Conservation (phyloP, 805 yeast genomes). For the Hanseniaspora lindneri region DNA sequence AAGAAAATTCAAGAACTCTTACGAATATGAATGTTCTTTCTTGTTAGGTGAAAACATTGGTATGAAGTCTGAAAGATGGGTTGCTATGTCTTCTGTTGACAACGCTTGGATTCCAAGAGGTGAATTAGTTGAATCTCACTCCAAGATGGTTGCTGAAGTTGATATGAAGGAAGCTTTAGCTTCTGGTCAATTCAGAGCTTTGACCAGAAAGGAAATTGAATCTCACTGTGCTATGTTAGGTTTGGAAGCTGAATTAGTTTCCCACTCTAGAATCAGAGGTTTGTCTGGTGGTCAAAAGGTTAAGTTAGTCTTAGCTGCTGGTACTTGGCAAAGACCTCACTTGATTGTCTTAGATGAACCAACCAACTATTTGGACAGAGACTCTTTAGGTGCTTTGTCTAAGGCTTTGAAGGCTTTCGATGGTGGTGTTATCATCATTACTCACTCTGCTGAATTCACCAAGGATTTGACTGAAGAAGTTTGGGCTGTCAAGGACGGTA, state of each 20-base stretch:
- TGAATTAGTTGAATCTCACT: conserved; percentile 91
- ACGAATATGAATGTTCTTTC: conserved; percentile 99
- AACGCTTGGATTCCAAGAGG: conserved; percentile 99
- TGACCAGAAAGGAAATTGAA: conserved; percentile 99
- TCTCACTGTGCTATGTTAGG: conserved; percentile 97
- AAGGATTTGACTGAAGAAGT: conserved; percentile 99
- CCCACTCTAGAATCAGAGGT: conserved; percentile 99
- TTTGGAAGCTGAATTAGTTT: conserved; percentile 96
- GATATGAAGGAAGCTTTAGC: conserved; percentile 99
- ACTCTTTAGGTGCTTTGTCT: conserved; percentile 97
- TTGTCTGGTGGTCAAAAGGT: conserved; percentile 99
- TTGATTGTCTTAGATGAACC: conserved; percentile 99
- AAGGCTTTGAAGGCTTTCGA: conserved; percentile 97
- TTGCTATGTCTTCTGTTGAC: conserved; percentile 98
- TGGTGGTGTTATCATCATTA: conserved; percentile 99
- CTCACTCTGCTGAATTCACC: conserved; percentile 99
- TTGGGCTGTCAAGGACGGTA: conserved; percentile 98
- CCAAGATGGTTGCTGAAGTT: conserved; percentile 99
- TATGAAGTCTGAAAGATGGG: conserved; percentile 98
- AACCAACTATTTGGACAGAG: conserved; percentile 98
- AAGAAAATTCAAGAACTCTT: conserved; percentile 99
- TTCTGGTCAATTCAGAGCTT: conserved; percentile 99
- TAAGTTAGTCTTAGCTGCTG: conserved; percentile 98
- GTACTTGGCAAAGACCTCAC: conserved; percentile 99
- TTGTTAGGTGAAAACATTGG: conserved; percentile 96